phyloP scores from a whole-genome alignment of 2,329 filamentous ascomycete genomes.

The Gaeumannomyces tritici region DNA sequence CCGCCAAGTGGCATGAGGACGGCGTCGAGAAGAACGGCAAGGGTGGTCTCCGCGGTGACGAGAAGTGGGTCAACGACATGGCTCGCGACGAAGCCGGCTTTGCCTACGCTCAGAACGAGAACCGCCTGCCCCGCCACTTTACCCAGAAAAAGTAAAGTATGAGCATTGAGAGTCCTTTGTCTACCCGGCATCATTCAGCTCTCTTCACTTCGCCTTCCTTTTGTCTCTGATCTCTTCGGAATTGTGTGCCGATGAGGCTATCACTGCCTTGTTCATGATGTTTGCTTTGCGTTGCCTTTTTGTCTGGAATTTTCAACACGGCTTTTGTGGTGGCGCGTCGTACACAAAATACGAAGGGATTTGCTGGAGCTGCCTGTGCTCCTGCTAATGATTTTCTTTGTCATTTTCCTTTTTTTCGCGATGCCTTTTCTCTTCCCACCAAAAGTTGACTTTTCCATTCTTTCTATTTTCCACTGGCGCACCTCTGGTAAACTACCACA shows the following conservation, averaged over 20 bases:
- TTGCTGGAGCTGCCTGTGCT: neutral
- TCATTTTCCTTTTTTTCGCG: neutral
- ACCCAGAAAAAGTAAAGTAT: constrained; percentile 20
- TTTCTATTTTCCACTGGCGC: neutral
- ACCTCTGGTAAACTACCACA: too few relatives aligned
- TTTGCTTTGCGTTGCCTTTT: neutral
- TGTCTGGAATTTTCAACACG: neutral
- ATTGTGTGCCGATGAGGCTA: neutral
- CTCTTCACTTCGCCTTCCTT: neutral
- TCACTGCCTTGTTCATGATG: neutral
- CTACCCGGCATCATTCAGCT: neutral
- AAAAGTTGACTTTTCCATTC: neutral
- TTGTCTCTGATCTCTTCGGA: neutral
- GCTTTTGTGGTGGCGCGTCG: neutral
- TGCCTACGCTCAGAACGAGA: constrained; percentile 49
- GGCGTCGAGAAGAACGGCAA: constrained; percentile 31
- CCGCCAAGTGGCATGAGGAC: constrained; percentile 50
- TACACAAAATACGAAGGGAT: neutral
- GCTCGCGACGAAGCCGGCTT: constrained; percentile 54
- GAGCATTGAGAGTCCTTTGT: neutral
- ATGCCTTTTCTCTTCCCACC: neutral
- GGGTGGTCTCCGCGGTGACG: constrained; percentile 44
- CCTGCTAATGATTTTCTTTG: neutral
- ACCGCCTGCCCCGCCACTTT: constrained; percentile 43
- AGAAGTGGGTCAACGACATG: constrained; percentile 65